A percentile compares a stretch with the other conserved stretches of the same genome.
Evolutionary conservation across 2,329 filamentous ascomycete species (phyloP).

Genomic region (Arthroderma sp.): DNA sequence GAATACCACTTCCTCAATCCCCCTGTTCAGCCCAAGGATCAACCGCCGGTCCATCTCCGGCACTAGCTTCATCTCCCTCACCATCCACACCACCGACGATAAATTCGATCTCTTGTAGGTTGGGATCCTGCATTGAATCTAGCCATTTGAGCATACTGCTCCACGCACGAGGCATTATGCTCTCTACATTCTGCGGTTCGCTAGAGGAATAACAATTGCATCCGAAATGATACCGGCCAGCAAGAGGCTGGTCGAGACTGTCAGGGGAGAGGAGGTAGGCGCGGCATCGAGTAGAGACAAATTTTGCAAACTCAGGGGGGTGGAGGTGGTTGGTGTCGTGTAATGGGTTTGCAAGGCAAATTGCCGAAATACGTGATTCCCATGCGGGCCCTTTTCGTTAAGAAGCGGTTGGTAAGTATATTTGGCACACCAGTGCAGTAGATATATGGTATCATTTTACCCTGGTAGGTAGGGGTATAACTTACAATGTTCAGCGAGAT

Average conservation of each 20-base stretch:
- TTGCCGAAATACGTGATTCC: constrained; percentile 26
- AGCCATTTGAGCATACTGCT: constrained; percentile 48
- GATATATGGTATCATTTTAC: not conserved
- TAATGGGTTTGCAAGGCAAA: constrained; percentile 28
- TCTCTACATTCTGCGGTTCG: constrained; percentile 46
- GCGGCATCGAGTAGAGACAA: constrained; percentile 42
- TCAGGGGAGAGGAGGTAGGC: constrained; percentile 46
- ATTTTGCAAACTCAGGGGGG: constrained; percentile 17
- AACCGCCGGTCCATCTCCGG: not conserved
- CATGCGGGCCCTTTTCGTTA: constrained; percentile 25
- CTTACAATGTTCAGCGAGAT: constrained; percentile 44
- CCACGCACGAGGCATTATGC: constrained; percentile 46
- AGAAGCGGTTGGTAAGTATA: not conserved
- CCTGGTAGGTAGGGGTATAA: constrained; percentile 16
- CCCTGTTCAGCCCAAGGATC: not conserved
- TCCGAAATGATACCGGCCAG: constrained; percentile 43
- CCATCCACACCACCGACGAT: constrained; percentile 5
- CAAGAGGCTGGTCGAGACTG: constrained; percentile 41
- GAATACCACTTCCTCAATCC: not conserved
- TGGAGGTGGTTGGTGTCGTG: constrained; percentile 20
- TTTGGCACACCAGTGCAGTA: not conserved
- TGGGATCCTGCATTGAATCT: constrained; percentile 16
- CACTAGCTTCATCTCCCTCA: constrained; percentile 1
- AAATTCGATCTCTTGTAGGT: constrained; percentile 12
- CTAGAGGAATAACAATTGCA: constrained; percentile 60